Evolutionary conservation across 1,284 basidiomycete species (phyloP), one percentile per base, ranked within the genome.

Genomic region (Tausonia pullulans): DNA sequence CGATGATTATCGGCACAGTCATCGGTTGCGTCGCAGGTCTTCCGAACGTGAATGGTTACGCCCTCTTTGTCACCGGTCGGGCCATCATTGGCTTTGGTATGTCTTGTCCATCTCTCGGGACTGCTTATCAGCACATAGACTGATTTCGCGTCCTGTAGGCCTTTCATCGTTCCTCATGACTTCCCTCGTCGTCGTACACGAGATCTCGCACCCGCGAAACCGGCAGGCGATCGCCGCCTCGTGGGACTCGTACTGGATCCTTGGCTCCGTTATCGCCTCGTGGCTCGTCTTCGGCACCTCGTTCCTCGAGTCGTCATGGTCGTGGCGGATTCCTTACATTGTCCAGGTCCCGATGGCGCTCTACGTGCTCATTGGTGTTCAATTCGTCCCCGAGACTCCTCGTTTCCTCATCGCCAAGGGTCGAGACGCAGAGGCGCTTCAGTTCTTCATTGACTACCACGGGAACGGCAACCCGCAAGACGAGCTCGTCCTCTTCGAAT

Each of bases 361-460:
- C 41, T 77, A 74, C 70, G 52, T 64, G 39, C 72, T 78, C 55
- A 71, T 78, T 63, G 75, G 73, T 6, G 74, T 76, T 5, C 75
- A 77, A 68, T 77, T 78, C 67, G 74, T 77, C 8, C 76, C 76
- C 40, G 76, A 78, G 67, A 76, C 74, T 0, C 75, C 75, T 7
- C 71, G 75, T 48, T 77, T 74, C 70, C 69, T 77, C 45, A 67
- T 74, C 56, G 67, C 68, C 63, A 71, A 76, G 62, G 73, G 72
- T 39, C 67, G 70, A 5, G 82, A 87, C 56, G 80, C 80, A 0
- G 87, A 90, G 69, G 89, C 88, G 0, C 79, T 90, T 45, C 77
- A 85, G 68, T 84, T 91, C 69, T 80, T 92, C 49, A 86, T 87
- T 40, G 84, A 89, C 70, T 81, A 90, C 40, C 89, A 91, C 71